phyloP scores from a whole-genome alignment of 2,329 filamentous ascomycete species.

The Dactylonectria estremocensis region DNA sequence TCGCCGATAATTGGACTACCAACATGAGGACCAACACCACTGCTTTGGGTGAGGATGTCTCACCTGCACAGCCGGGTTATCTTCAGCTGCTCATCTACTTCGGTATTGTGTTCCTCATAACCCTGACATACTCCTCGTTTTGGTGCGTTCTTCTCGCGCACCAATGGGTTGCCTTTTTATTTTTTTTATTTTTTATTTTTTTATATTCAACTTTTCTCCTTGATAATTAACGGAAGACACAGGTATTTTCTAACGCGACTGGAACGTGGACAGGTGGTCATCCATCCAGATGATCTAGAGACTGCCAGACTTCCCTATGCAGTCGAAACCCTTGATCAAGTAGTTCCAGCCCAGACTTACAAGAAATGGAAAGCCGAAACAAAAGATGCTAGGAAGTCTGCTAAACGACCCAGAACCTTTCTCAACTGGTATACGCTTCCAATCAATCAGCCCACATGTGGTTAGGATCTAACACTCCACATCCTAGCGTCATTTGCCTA shows the following conservation, averaged over 20 bases:
- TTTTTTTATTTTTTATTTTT: background rate
- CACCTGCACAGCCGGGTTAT: constrained; percentile 7
- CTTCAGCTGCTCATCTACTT: constrained; percentile 8
- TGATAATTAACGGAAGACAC: constrained; percentile 6
- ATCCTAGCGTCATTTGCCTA: constrained; percentile 1
- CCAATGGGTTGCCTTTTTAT: constrained; percentile 4
- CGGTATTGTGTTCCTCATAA: constrained; percentile 1
- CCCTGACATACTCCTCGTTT: constrained; percentile 1
- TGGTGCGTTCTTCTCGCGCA: constrained; percentile 4
- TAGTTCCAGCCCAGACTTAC: background rate
- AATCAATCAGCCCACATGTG: background rate
- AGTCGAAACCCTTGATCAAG: constrained; percentile 5
- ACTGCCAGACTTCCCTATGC: background rate
- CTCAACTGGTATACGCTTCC: constrained; percentile 3
- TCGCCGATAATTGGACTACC: background rate
- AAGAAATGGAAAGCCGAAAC: constrained; percentile 7
- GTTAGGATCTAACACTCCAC: constrained; percentile 3
- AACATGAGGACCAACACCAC: constrained; percentile 10
- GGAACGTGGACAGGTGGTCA: constrained; percentile 2
- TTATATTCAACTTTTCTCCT: background rate
- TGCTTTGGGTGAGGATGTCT: background rate
- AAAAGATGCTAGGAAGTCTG: background rate
- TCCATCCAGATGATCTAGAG: background rate
- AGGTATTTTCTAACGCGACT: constrained; percentile 8
- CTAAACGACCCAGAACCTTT: background rate